Evolutionary conservation across 2,329 filamentous ascomycete species (phyloP).

Genomic region (Mariannaea sp.): DNA sequence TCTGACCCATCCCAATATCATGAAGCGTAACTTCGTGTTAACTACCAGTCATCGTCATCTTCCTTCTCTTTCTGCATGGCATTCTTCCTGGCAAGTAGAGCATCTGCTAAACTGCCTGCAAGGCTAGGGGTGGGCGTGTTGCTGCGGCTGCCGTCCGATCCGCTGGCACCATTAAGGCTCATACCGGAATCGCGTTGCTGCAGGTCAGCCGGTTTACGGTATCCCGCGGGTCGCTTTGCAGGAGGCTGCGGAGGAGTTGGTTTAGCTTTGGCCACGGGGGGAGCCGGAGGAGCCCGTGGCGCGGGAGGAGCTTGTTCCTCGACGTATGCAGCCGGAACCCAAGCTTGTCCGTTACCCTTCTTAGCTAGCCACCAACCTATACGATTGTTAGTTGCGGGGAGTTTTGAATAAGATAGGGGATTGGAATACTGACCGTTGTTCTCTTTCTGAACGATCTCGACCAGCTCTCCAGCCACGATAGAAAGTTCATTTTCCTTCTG

Average conservation of each 20-base stretch:
- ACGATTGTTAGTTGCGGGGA: constrained; percentile 40
- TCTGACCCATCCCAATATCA: constrained; percentile 26
- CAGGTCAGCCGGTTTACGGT: constrained; percentile 71
- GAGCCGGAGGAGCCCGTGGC: constrained; percentile 68
- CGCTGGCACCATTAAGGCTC: constrained; percentile 63
- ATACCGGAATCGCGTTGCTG: constrained; percentile 74
- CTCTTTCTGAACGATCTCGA: constrained; percentile 93
- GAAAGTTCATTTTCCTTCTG: constrained; percentile 85
- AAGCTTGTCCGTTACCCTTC: constrained; percentile 74
- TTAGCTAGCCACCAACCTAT: constrained; percentile 96
- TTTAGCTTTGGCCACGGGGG: constrained; percentile 62
- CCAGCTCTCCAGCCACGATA: constrained; percentile 76
- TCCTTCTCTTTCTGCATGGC: constrained; percentile 74
- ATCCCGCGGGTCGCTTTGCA: constrained; percentile 75
- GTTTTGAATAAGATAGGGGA: not conserved
- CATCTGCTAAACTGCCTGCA: constrained; percentile 76
- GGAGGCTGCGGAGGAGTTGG: constrained; percentile 78
- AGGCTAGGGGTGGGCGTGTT: constrained; percentile 74
- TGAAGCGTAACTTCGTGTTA: constrained; percentile 35
- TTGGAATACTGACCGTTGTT: constrained; percentile 73
- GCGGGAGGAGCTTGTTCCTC: constrained; percentile 76
- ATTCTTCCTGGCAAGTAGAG: constrained; percentile 75
- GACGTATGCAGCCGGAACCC: constrained; percentile 93
- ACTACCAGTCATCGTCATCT: constrained; percentile 73
- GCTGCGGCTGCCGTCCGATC: constrained; percentile 66